Evolutionary conservation across 2,329 filamentous ascomycete species (phyloP).

Genomic region (Didymella arachidicola): DNA sequence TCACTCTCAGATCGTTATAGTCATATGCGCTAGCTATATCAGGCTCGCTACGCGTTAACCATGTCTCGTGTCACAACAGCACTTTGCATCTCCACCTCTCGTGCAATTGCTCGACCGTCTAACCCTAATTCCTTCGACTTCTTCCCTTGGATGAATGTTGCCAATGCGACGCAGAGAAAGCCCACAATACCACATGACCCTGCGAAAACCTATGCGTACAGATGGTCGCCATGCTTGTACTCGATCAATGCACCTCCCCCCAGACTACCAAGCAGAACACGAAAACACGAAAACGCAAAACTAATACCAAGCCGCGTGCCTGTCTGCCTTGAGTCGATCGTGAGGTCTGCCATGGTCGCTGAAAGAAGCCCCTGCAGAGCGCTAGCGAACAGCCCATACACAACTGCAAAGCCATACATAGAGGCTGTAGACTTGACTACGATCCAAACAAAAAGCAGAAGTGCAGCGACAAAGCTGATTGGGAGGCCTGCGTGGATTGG

Average conservation of each 20-base stretch:
- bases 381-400: slow-evolving; percentile 60
- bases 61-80: not conserved
- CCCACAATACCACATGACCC: slow-evolving; percentile 34
- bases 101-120: not conserved
- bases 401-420: slow-evolving; percentile 54
- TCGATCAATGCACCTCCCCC: slow-evolving; percentile 48
- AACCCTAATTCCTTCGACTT: not conserved
- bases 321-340: slow-evolving; percentile 51
- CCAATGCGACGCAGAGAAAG: slow-evolving; percentile 22
- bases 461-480: slow-evolving; percentile 47
- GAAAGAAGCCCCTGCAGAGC: slow-evolving; percentile 56
- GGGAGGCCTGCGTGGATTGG: slow-evolving; percentile 54
- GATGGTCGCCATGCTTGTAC: slow-evolving; percentile 46
- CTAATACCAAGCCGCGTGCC: slow-evolving; percentile 59
- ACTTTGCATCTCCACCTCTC: not conserved
- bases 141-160: slow-evolving; percentile 21
- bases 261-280: slow-evolving; percentile 39
- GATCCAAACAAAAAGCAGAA: slow-evolving; percentile 57
- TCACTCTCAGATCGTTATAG: slow-evolving; percentile 1
- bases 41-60: not conserved
- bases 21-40: slow-evolving; percentile 3
- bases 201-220: slow-evolving; percentile 55
- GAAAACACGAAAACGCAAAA: slow-evolving; percentile 38
- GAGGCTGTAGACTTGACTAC: slow-evolving; percentile 49
- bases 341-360: slow-evolving; percentile 54